Conservation (phyloP, 2,329 filamentous ascomycete genomes). For the Cercospora sojina region DNA sequence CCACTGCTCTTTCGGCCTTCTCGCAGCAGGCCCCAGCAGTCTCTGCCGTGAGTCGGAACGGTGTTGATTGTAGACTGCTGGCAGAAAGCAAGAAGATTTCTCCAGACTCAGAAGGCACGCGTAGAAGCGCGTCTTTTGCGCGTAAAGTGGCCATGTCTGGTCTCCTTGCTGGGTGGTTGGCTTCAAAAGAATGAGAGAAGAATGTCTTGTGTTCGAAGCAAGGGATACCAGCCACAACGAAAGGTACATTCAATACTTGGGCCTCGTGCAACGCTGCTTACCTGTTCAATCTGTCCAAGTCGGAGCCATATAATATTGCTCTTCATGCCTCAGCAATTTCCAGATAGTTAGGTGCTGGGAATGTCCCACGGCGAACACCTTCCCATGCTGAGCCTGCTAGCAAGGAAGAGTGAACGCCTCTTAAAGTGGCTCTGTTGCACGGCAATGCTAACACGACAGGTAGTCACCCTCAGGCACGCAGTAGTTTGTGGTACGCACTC, state of each 20-base stretch:
- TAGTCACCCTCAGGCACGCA: neutral
- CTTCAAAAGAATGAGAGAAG: slow-evolving; percentile 29
- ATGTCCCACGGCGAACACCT: too few species aligned
- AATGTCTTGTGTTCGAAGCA: slow-evolving; percentile 26
- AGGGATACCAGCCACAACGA: slow-evolving; percentile 18
- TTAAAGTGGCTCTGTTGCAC: neutral
- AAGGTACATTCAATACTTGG: neutral
- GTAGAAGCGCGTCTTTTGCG: slow-evolving; percentile 23
- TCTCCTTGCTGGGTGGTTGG: slow-evolving; percentile 30
- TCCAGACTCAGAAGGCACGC: slow-evolving; percentile 16
- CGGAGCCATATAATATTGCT: neutral
- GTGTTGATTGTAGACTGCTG: neutral
- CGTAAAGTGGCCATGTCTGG: slow-evolving; percentile 27
- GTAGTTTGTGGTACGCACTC: neutral
- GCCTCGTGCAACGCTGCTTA: neutral
- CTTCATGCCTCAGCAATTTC: neutral
- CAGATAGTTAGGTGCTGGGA: neutral
- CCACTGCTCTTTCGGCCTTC: neutral
- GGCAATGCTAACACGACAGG: neutral
- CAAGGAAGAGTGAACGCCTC: neutral
- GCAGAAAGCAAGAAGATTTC: slow-evolving; percentile 11
- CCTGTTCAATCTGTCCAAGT: neutral
- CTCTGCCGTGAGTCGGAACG: neutral
- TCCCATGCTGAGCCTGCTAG: neutral
- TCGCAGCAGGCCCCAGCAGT: neutral